These are phyloP conservation scores for Pholiota microspora DNA, from an alignment of 768 basidiomycete genomes.

Conservation along the genomic window DNA sequence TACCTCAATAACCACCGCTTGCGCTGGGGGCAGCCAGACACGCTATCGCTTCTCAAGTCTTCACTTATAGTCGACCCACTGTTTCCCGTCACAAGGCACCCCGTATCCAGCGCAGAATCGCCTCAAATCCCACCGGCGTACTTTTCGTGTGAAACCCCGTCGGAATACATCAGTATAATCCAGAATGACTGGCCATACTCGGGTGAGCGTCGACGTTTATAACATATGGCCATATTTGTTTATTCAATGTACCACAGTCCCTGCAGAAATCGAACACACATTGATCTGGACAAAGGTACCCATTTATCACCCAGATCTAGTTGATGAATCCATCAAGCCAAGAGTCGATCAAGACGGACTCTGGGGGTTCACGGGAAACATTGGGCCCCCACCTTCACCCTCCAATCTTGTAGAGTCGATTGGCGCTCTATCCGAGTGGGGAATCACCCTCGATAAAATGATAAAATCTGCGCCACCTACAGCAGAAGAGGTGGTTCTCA, in stretches of 20 bases:
- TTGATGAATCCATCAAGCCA: slow-evolving; percentile 46
- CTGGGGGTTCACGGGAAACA: slow-evolving; percentile 75
- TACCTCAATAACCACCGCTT: slow-evolving; percentile 69
- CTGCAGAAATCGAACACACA: slow-evolving; percentile 68
- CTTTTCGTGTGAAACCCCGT: slow-evolving; percentile 63
- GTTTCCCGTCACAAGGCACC: slow-evolving; percentile 5
- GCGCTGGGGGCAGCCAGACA: slow-evolving; percentile 75
- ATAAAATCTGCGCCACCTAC: slow-evolving; percentile 50
- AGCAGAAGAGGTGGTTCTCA: slow-evolving; percentile 49
- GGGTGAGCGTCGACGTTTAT: slow-evolving; percentile 37
- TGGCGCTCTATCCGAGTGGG: slow-evolving; percentile 69
- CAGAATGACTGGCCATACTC: slow-evolving; percentile 91
- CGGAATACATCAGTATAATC: slow-evolving; percentile 63
- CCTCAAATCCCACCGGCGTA: slow-evolving; percentile 43
- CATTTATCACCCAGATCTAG: slow-evolving; percentile 59
- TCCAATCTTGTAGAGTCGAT: slow-evolving; percentile 56
- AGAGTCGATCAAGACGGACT: slow-evolving; percentile 75
- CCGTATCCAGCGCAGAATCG: slow-evolving; percentile 24
- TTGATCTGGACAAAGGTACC: slow-evolving; percentile 79
- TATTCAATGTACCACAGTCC: slow-evolving; percentile 40
- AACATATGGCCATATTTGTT: neutral
- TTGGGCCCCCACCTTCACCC: slow-evolving; percentile 55
- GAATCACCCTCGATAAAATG: slow-evolving; percentile 59
- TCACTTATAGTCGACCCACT: slow-evolving; percentile 34
- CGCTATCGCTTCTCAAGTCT: slow-evolving; percentile 57